Evolutionary conservation across 805 yeast genomes (phyloP).

Genomic region (Lipomyces orientalis): DNA sequence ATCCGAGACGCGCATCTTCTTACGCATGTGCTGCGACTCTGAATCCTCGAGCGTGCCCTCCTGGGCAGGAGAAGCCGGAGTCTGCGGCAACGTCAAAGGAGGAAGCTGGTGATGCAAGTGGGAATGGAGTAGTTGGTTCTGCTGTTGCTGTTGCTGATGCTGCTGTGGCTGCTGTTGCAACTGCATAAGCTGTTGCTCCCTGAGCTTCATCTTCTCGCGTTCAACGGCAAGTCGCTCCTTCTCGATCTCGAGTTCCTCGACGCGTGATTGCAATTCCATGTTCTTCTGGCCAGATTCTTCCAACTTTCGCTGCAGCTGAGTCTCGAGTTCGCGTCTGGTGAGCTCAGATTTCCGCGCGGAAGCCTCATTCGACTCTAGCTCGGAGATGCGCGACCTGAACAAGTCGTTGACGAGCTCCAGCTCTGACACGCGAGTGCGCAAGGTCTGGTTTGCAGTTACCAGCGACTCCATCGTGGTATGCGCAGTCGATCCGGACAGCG

Average conservation of each 20-base stretch:
- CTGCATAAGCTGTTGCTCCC: constrained; percentile 19
- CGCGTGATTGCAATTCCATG: constrained; percentile 30
- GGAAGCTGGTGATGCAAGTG: constrained; percentile 16
- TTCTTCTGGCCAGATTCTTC: constrained; percentile 32
- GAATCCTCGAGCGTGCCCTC: constrained; percentile 14
- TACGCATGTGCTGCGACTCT: constrained; percentile 26
- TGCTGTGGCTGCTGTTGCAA: constrained; percentile 19
- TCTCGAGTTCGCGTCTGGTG: constrained; percentile 51
- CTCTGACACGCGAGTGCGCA: constrained; percentile 82
- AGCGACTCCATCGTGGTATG: constrained; percentile 32
- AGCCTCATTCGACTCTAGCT: constrained; percentile 62
- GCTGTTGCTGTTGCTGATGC: constrained; percentile 26
- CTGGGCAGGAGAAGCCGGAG: constrained; percentile 34
- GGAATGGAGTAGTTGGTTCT: constrained; percentile 13
- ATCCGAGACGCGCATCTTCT: constrained; percentile 34
- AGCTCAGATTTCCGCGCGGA: constrained; percentile 45
- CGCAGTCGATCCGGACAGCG: constrained; percentile 15
- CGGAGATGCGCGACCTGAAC: constrained; percentile 79
- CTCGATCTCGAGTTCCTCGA: constrained; percentile 34
- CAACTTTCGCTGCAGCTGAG: constrained; percentile 49
- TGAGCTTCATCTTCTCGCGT: background rate
- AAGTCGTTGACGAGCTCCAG: constrained; percentile 89
- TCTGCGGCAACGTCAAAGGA: constrained; percentile 26
- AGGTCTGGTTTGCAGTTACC: constrained; percentile 46
- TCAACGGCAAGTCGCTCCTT: constrained; percentile 1